A percentile compares a stretch with the other conserved stretches of the same genome.
Conservation (phyloP, 78 protist species). For the Dictyostelium capitatum region DNA sequence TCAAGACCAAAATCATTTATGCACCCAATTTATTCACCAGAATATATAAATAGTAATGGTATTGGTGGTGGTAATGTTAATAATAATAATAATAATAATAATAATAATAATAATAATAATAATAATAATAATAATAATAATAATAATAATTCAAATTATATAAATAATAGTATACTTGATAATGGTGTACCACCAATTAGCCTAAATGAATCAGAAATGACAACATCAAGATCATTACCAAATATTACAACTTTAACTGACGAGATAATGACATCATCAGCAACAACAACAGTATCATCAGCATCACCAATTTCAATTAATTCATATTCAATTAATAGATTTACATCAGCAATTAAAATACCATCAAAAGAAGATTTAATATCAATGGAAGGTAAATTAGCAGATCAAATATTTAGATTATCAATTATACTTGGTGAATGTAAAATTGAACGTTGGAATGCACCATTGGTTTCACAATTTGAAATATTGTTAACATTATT, state of each 20-base stretch:
- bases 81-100: background rate
- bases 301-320: conserved; percentile 12
- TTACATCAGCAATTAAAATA: conserved; percentile 8
- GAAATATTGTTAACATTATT: conserved; percentile 19
- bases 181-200: background rate
- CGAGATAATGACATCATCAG: background rate
- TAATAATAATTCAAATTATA: background rate
- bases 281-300: background rate
- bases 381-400: conserved; percentile 8
- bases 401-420: conserved; percentile 37
- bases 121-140: background rate
- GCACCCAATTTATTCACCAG: conserved; percentile 19
- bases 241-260: background rate
- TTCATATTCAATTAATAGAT: background rate
- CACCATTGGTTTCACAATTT: background rate
- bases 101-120: background rate
- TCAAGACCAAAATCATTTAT: background rate
- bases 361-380: conserved; percentile 19
- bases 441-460: conserved; percentile 61
- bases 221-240: background rate
- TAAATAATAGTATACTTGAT: background rate
- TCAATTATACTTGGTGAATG: conserved; percentile 32
- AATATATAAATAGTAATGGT: background rate
- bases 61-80: background rate
- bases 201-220: no score